These are phyloP conservation scores for Yarrowia deformans DNA, from an alignment of 805 yeast genomes.

Conservation along the genomic window DNA sequence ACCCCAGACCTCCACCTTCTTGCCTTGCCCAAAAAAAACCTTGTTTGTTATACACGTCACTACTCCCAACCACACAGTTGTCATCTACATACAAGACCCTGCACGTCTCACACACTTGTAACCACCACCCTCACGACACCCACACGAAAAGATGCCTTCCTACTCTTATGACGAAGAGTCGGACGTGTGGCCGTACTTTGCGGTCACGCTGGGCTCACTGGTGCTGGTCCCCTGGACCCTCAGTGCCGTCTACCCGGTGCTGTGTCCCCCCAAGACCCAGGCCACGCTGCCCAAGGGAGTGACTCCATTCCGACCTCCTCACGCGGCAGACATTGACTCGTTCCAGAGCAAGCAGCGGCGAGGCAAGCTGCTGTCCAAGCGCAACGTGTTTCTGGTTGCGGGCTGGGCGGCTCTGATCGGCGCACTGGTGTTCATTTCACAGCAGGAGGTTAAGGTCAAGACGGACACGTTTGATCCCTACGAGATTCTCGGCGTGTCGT, in stretches of 20 bases:
- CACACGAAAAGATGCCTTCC: constrained; percentile 45
- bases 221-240: constrained; percentile 70
- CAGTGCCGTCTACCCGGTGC: constrained; percentile 29
- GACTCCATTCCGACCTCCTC: constrained; percentile 32
- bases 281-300: constrained; percentile 25
- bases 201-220: constrained; percentile 72
- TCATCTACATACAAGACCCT: too few species aligned
- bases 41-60: too few species aligned
- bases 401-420: constrained; percentile 70
- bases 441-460: constrained; percentile 48
- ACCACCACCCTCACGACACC: background rate
- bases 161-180: constrained; percentile 87
- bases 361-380: constrained; percentile 48
- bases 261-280: constrained; percentile 21
- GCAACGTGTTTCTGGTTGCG: constrained; percentile 51
- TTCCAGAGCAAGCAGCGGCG: constrained; percentile 46
- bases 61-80: too few species aligned
- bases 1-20: too few species aligned
- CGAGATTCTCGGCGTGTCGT: constrained; percentile 76
- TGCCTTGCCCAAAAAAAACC: too few species aligned
- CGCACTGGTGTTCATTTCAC: constrained; percentile 51
- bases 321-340: constrained; percentile 42
- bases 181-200: constrained; percentile 93
- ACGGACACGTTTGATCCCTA: constrained; percentile 81
- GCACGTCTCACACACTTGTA: too few species aligned